phyloP scores from a whole-genome alignment of 306 rosid species.

The Quercus alba region DNA sequence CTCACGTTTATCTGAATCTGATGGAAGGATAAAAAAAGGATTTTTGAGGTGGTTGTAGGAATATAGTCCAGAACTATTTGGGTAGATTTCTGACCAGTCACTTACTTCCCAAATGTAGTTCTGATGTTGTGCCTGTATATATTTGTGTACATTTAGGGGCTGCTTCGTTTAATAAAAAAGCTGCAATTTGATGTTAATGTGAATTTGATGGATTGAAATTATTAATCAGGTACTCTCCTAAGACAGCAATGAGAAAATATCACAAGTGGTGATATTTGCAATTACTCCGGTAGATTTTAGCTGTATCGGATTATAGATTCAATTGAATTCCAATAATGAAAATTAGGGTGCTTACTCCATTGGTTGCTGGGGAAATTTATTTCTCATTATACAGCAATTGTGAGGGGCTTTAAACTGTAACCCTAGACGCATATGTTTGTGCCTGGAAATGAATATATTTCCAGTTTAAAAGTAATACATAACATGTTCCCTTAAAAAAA shows the following conservation, averaged over 20 bases:
- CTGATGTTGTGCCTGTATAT: slow-evolving; percentile 9
- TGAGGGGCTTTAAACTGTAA: background rate
- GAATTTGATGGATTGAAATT: background rate
- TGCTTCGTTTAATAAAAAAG: background rate
- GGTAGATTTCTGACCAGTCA: background rate
- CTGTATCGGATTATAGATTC: background rate
- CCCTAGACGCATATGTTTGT: background rate
- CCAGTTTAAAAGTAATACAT: too few species aligned
- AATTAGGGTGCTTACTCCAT: background rate
- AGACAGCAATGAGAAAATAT: background rate
- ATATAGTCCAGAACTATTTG: background rate
- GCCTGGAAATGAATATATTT: too few species aligned
- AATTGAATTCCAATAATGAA: background rate
- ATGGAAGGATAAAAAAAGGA: background rate
- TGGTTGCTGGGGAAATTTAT: background rate
- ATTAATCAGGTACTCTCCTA: background rate
- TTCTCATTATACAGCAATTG: background rate
- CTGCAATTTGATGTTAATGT: background rate
- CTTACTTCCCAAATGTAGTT: background rate
- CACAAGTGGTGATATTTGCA: background rate
- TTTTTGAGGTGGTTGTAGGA: background rate
- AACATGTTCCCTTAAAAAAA: too few species aligned
- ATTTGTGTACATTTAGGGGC: background rate
- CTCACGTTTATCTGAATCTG: background rate
- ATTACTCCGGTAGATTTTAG: background rate